These are phyloP conservation scores for Podospora conica DNA, from an alignment of 495 filamentous ascomycete genomes.

Conservation along the genomic window DNA sequence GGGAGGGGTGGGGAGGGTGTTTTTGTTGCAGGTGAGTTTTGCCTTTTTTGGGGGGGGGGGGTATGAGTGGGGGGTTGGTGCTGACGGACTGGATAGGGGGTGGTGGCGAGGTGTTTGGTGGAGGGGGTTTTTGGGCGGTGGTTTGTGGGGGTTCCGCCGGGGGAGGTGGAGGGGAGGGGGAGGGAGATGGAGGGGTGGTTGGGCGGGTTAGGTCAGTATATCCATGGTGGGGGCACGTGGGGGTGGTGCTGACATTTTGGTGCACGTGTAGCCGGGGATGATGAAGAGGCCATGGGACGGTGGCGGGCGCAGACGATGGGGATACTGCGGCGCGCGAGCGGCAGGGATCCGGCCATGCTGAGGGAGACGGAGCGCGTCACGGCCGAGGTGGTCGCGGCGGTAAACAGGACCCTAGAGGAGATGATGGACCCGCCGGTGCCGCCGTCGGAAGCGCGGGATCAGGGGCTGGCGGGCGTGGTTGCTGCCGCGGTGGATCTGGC, in stretches of 20 bases:
- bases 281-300: slow-evolving; percentile 34
- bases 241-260: background rate
- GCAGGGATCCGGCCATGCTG: slow-evolving; percentile 31
- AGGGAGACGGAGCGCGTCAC: slow-evolving; percentile 31
- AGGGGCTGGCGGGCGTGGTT: slow-evolving; percentile 40
- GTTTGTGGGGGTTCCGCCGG: slow-evolving; percentile 46
- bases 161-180: slow-evolving; percentile 37
- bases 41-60: too few relatives aligned
- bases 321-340: slow-evolving; percentile 43
- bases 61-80: slow-evolving; percentile 44
- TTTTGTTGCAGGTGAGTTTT: too few relatives aligned
- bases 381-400: slow-evolving; percentile 31
- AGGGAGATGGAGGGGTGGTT: slow-evolving; percentile 42
- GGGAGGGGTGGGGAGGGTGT: slow-evolving; percentile 35
- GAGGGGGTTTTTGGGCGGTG: slow-evolving; percentile 47
- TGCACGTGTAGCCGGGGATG: background rate
- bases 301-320: slow-evolving; percentile 50
- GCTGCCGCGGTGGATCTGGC: slow-evolving; percentile 45
- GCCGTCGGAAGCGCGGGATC: slow-evolving; percentile 40
- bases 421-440: slow-evolving; percentile 32
- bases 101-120: slow-evolving; percentile 46
- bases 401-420: slow-evolving; percentile 36
- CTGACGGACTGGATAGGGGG: slow-evolving; percentile 44
- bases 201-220: slow-evolving; percentile 36
- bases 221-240: too few relatives aligned